phyloP scores from a whole-genome alignment of 345 rosid species.

The Linum tenue region DNA sequence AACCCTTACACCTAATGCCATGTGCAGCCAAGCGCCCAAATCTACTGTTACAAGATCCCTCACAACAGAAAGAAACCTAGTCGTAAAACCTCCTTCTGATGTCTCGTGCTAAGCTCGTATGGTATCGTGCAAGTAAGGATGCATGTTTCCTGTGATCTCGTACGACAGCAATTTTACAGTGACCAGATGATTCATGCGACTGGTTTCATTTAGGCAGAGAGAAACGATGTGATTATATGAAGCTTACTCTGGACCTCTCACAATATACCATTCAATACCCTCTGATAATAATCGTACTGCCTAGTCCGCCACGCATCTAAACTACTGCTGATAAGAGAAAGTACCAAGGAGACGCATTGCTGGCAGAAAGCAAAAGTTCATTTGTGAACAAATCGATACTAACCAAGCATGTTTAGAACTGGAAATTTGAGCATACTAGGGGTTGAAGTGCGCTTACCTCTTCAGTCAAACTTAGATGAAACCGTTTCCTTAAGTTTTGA shows the following conservation, averaged over 20 bases:
- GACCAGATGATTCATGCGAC: background rate
- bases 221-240: background rate
- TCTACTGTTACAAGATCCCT: background rate
- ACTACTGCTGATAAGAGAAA: slow-evolving; percentile 97
- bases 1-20: background rate
- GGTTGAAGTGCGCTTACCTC: slow-evolving; percentile 46
- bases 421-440: background rate
- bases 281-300: slow-evolving; percentile 95
- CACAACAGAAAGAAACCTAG: no score
- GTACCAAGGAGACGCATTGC: slow-evolving; percentile 99
- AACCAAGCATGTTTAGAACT: background rate
- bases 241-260: slow-evolving; percentile 22
- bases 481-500: slow-evolving; percentile 87
- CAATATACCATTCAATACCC: slow-evolving; percentile 91
- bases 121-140: no score
- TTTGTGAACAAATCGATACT: background rate
- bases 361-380: slow-evolving; percentile 25
- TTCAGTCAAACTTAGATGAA: slow-evolving; percentile 89
- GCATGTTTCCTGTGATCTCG: no score
- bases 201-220: no score
- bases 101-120: no score
- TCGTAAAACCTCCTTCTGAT: no score
- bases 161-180: background rate
- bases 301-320: slow-evolving; percentile 99
- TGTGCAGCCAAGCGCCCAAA: slow-evolving; percentile 15